These are phyloP conservation scores for Metarhizium album DNA, from an alignment of 2,329 filamentous ascomycete species.

Conservation along the genomic window DNA sequence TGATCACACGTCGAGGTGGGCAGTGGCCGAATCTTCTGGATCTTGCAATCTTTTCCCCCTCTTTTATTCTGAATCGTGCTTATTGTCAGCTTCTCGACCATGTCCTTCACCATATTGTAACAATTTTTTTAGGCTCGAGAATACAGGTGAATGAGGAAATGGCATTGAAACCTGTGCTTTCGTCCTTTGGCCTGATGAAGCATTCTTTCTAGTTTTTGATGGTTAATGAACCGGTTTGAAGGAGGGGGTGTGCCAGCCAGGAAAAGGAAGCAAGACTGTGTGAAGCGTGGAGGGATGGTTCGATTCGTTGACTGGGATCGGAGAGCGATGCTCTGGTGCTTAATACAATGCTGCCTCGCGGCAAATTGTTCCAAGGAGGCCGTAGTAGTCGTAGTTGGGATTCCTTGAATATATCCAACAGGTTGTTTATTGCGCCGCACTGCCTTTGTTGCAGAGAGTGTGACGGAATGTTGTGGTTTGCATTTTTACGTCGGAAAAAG, in stretches of 20 bases:
- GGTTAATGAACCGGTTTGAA: conserved; percentile 8
- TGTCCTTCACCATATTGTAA: neutral
- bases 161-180: neutral
- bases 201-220: conserved; percentile 9
- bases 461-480: neutral
- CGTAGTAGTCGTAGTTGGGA: conserved; percentile 7
- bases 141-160: neutral
- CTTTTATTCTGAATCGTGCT: neutral
- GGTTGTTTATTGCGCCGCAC: neutral
- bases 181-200: neutral
- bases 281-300: conserved; percentile 7
- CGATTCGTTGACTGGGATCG: neutral
- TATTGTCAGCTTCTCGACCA: neutral
- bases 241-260: neutral
- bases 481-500: too few relatives aligned
- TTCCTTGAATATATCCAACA: conserved; percentile 6
- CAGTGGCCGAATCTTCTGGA: neutral
- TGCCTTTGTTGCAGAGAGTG: neutral
- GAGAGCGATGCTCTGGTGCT: conserved; percentile 7
- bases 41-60: neutral
- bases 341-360: conserved; percentile 38
- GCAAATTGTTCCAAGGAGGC: conserved; percentile 26
- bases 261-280: neutral
- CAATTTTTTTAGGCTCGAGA: neutral
- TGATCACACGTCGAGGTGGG: neutral